Evolutionary conservation across 352 stramenopile species (phyloP).

Genomic region (Thalassiosira sp.): DNA sequence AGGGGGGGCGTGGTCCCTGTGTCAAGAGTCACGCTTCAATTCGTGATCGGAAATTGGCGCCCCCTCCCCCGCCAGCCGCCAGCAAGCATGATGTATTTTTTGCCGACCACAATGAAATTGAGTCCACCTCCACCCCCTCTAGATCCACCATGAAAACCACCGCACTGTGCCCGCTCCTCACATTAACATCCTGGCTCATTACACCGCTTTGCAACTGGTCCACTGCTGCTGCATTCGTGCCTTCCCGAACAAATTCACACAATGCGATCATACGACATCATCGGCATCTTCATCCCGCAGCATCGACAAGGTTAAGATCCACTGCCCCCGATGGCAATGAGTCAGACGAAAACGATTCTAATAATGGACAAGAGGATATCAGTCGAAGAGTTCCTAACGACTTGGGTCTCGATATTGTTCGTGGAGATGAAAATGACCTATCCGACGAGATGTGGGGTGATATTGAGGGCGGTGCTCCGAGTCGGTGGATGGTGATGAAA

Average conservation of each 20-base stretch:
- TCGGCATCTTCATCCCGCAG: neutral
- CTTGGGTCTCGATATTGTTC: slow-evolving; percentile 37
- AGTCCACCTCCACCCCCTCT: neutral
- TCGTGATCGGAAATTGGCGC: too few relatives aligned
- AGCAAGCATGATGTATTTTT: neutral
- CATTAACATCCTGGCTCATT: neutral
- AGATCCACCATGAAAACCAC: slow-evolving; percentile 6
- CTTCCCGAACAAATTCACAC: neutral
- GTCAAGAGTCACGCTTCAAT: too few relatives aligned
- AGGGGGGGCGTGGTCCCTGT: too few relatives aligned
- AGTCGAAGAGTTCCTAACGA: slow-evolving; percentile 21
- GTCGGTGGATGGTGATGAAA: slow-evolving; percentile 62
- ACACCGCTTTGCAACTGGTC: neutral
- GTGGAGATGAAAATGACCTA: slow-evolving; percentile 27
- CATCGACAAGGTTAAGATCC: slow-evolving; percentile 14
- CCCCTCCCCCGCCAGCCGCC: too few relatives aligned
- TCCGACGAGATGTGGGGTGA: slow-evolving; percentile 59
- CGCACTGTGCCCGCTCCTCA: neutral
- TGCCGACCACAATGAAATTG: neutral
- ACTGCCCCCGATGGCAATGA: neutral
- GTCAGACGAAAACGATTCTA: slow-evolving; percentile 4
- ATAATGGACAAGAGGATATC: too few relatives aligned
- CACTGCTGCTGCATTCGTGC: slow-evolving; percentile 9
- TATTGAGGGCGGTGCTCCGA: slow-evolving; percentile 54
- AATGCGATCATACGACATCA: neutral